phyloP scores from a whole-genome alignment of 192 early-diverging fungal species.

The Entrophospora sp. region DNA sequence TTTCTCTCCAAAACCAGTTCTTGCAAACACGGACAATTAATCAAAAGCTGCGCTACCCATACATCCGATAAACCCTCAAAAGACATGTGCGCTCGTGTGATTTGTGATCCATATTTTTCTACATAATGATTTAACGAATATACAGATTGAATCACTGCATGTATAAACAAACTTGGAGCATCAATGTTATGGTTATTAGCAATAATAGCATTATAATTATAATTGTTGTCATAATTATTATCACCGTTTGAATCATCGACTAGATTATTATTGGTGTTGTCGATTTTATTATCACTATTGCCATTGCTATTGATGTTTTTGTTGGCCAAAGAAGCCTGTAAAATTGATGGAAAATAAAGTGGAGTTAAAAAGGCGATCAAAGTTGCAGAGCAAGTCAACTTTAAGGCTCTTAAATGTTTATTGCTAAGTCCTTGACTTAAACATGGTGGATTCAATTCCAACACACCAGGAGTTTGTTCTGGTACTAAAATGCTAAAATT shows the following conservation, averaged over 20 bases:
- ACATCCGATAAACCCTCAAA: not conserved
- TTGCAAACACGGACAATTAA: not conserved
- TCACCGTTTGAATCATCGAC: no score
- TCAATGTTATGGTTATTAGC: no score
- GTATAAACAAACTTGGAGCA: not conserved
- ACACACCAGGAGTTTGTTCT: not conserved
- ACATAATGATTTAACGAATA: not conserved
- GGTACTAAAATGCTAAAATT: conserved; percentile 1
- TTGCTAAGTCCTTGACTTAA: not conserved
- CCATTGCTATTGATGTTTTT: no score
- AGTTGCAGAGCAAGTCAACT: not conserved
- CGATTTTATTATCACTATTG: no score
- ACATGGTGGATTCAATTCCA: not conserved
- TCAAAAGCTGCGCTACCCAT: not conserved
- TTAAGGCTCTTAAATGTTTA: not conserved
- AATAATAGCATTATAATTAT: no score
- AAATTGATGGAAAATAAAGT: not conserved
- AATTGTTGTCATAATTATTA: no score
- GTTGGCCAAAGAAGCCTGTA: no score
- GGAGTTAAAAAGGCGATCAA: not conserved
- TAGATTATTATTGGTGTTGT: no score
- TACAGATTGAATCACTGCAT: conserved; percentile 4
- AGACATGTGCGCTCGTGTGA: not conserved
- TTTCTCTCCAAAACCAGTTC: conserved; percentile 5
- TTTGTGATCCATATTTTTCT: not conserved